phyloP scores from a whole-genome alignment of 73 alveolate species.

The Blepharisma stoltei region DNA sequence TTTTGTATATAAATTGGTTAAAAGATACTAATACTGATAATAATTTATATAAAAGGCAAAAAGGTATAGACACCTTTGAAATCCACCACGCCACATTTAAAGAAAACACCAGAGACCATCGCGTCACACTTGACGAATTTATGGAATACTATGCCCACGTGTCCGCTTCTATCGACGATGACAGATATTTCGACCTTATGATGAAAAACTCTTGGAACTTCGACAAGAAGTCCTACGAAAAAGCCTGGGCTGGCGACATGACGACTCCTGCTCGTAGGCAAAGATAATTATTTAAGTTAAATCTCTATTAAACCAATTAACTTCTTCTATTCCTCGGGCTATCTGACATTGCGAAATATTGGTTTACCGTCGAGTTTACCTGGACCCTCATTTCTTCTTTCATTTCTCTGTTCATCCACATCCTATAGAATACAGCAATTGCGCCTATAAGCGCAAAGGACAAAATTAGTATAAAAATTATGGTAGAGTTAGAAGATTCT shows the following conservation, averaged over 20 bases:
- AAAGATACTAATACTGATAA: no score
- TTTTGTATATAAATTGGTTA: no score
- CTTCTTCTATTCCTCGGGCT: neutral
- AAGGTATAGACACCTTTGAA: constrained; percentile 54
- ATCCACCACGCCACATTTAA: constrained; percentile 47
- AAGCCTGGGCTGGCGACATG: constrained; percentile 24
- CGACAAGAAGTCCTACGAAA: constrained; percentile 1
- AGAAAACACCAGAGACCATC: neutral
- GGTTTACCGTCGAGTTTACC: constrained; percentile 11
- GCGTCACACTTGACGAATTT: constrained; percentile 19
- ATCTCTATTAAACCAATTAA: no score
- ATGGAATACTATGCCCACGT: constrained; percentile 25
- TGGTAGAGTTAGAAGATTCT: neutral
- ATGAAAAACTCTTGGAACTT: constrained; percentile 29
- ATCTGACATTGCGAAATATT: constrained; percentile 20
- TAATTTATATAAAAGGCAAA: no score
- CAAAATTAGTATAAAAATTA: neutral
- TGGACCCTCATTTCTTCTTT: constrained; percentile 5
- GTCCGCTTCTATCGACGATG: constrained; percentile 14
- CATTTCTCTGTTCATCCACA: neutral
- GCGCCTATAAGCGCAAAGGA: neutral
- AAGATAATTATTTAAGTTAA: no score
- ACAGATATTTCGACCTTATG: constrained; percentile 22
- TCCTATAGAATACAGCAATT: constrained; percentile 1
- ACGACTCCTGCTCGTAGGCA: constrained; percentile 8